Evolutionary conservation across 495 filamentous ascomycete genomes (phyloP).

Genomic region (Podospora tetraspora): DNA sequence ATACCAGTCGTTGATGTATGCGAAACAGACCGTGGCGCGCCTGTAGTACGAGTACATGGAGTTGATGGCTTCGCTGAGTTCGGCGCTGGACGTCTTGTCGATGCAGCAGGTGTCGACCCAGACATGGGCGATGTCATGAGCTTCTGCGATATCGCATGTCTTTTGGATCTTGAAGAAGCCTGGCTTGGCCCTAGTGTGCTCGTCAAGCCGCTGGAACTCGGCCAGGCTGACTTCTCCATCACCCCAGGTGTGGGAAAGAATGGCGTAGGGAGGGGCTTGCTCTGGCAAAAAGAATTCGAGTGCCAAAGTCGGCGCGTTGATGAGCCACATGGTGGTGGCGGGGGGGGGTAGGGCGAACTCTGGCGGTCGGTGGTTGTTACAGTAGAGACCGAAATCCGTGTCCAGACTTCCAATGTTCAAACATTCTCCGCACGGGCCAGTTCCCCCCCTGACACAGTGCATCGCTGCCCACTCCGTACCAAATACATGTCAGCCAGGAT

Average conservation of each 20-base stretch:
- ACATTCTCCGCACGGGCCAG: too few relatives aligned
- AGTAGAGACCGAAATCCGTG: too few relatives aligned
- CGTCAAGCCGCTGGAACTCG: neutral
- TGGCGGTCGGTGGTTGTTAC: too few relatives aligned
- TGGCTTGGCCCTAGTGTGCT: neutral
- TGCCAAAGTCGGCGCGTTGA: neutral
- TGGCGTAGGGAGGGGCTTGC: neutral
- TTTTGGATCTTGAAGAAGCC: neutral
- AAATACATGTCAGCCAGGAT: too few relatives aligned
- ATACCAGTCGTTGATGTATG: neutral
- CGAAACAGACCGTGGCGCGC: neutral
- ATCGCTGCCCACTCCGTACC: too few relatives aligned
- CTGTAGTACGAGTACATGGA: conserved; percentile 5
- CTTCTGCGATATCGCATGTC: neutral
- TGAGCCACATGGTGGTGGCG: neutral
- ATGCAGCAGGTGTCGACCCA: conserved; percentile 9
- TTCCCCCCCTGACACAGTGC: too few relatives aligned
- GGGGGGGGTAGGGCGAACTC: too few relatives aligned
- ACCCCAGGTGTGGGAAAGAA: neutral
- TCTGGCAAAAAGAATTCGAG: neutral
- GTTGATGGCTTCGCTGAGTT: conserved; percentile 5
- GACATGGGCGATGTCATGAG: neutral
- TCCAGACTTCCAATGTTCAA: too few relatives aligned
- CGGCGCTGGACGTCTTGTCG: conserved; percentile 1
- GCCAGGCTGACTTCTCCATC: neutral